Base-by-base conservation (phyloP, 257 asterid genomes). In the Penstemon barbatus region DNA sequence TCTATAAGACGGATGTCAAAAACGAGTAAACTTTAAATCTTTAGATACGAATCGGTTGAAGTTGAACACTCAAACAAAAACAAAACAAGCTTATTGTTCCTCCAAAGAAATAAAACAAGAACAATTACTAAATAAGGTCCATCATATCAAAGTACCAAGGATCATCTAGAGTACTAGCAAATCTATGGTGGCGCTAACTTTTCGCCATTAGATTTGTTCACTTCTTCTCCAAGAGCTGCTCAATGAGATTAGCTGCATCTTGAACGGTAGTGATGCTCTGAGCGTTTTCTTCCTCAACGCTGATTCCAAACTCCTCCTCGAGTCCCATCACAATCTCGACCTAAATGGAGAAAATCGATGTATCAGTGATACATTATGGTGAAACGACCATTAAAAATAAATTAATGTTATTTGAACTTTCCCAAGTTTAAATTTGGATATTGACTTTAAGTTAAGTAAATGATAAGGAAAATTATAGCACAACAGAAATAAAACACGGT, bases 241-340 rank as follows among this genome's bases (percentile, higher is more conserved):
- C 96, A 6, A 92, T 92, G 57, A 92, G 79, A 78, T 89, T 87
- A 0, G 98, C 98, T 56, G 98, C 98, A 54, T 92, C 96, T 80
- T 89, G 96, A 70, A 92, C 96, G 39, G 98, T 84, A 43, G 81
- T 52, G 71, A 92, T 92, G 74, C 75, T 76, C 84, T 92, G 98
- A 5, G 98, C 98, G 39, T 84, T 92, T 49, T 92, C 98, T 70
- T 92, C 98, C 82, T 92, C 96, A 5, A 92, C 97, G 7, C 79
- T 73, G 71, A 92, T 92, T 8, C 91, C 96, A 18, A 92, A 92
- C 75, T 81, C 98, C 85, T 89, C 97, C 80, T 92, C 98, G 8
- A 92, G 92, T 65, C 96, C 96, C 98, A 91, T 91, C 46, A 91
- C 96, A 57, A 88, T 90, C 89, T 90, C 97, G 42, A 90, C 97